These are phyloP conservation scores for Rhizopogon roseolus DNA, from an alignment of 768 basidiomycete species.

Conservation along the genomic window DNA sequence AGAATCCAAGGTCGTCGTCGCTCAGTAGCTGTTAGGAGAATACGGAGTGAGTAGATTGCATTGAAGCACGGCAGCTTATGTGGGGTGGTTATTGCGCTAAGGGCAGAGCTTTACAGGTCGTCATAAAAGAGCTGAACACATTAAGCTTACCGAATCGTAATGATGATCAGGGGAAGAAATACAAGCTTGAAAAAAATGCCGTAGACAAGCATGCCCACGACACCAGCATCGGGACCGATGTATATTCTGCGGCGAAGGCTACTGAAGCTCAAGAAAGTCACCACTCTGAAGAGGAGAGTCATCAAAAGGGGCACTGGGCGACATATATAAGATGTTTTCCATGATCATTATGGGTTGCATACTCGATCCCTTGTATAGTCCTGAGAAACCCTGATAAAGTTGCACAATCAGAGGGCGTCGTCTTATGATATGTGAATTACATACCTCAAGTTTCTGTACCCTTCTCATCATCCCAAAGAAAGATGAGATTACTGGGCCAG, in stretches of 20 bases:
- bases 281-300: constrained; percentile 42
- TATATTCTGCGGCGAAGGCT: constrained; percentile 61
- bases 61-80: constrained; percentile 66
- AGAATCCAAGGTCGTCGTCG: constrained; percentile 73
- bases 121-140: not conserved
- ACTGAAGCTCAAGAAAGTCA: constrained; percentile 53
- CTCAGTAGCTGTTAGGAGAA: constrained; percentile 79
- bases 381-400: constrained; percentile 51
- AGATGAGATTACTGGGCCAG: constrained; percentile 69
- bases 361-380: constrained; percentile 81
- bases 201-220: constrained; percentile 61
- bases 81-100: constrained; percentile 79
- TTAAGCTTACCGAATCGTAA: constrained; percentile 65
- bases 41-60: constrained; percentile 52
- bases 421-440: constrained; percentile 7
- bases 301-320: constrained; percentile 44
- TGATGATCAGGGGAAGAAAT: constrained; percentile 61
- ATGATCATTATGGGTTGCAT: constrained; percentile 20
- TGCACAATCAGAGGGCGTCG: not conserved
- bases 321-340: constrained; percentile 32
- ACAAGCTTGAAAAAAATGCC: constrained; percentile 62
- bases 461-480: constrained; percentile 72
- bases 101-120: not conserved
- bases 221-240: constrained; percentile 53
- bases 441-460: constrained; percentile 69